Conservation (phyloP, 2,329 filamentous ascomycete species). For the Fusarium ambrosium region DNA sequence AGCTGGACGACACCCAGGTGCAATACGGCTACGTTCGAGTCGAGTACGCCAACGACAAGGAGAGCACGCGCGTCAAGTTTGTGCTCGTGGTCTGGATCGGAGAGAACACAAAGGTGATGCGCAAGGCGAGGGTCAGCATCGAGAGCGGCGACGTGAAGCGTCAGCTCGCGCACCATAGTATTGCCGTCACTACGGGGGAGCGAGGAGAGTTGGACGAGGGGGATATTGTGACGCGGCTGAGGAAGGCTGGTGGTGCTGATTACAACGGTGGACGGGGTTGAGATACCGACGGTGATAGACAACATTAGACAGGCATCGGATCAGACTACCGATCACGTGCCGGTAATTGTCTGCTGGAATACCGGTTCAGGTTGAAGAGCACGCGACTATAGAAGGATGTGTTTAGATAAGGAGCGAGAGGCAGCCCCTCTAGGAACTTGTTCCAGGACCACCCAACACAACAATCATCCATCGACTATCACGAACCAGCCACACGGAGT, state of each 20-base stretch:
- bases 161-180: slow-evolving; percentile 73
- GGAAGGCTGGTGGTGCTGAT: slow-evolving; percentile 77
- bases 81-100: slow-evolving; percentile 78
- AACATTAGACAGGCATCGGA: not conserved
- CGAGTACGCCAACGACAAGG: slow-evolving; percentile 79
- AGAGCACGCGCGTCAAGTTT: slow-evolving; percentile 78
- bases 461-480: not conserved
- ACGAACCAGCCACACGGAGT: not conserved
- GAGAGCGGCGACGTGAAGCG: slow-evolving; percentile 76
- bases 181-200: slow-evolving; percentile 73
- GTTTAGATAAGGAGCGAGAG: not conserved
- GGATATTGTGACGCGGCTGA: slow-evolving; percentile 71
- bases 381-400: not conserved
- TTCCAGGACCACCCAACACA: not conserved
- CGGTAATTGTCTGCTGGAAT: not conserved
- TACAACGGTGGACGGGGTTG: slow-evolving; percentile 76
- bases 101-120: slow-evolving; percentile 74
- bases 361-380: not conserved
- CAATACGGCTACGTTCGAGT: slow-evolving; percentile 76
- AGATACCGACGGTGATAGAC: slow-evolving; percentile 2
- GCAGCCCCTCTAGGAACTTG: not conserved
- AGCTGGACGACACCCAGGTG: slow-evolving; percentile 71
- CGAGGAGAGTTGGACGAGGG: slow-evolving; percentile 71
- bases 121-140: slow-evolving; percentile 76
- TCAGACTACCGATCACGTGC: slow-evolving; percentile 5